Percentiles rank a stretch among this genome's conserved stretches.
Conservation (phyloP, 192 early-diverging fungal genomes). For the Obelidium mucronatum region DNA sequence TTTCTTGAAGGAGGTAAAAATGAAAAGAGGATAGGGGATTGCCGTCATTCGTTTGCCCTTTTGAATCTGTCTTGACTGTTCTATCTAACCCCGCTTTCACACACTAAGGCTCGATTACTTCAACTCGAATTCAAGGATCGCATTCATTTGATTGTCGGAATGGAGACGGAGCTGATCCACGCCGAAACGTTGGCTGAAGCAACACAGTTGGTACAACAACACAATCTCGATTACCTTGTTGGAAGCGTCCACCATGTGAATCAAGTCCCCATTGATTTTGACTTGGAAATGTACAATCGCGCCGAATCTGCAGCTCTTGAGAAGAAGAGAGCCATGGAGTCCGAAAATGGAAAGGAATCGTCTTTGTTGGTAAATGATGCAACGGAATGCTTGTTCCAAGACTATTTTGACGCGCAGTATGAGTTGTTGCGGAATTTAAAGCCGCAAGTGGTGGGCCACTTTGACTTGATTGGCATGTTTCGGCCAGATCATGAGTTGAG, state of each 20-base stretch:
- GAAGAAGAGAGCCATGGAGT: slow-evolving; percentile 5
- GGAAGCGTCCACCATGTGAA: slow-evolving; percentile 93
- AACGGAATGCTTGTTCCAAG: slow-evolving; percentile 63
- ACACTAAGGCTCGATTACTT: slow-evolving; percentile 74
- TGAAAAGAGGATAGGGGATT: not conserved
- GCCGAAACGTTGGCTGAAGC: slow-evolving; percentile 56
- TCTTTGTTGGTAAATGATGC: slow-evolving; percentile 17
- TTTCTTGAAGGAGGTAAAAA: slow-evolving; percentile 63
- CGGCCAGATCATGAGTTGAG: slow-evolving; percentile 50
- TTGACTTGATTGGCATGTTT: slow-evolving; percentile 93
- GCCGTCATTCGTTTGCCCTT: not conserved
- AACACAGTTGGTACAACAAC: slow-evolving; percentile 50
- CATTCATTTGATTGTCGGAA: slow-evolving; percentile 76
- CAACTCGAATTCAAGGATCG: slow-evolving; percentile 63
- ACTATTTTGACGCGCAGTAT: slow-evolving; percentile 92
- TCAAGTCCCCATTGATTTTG: slow-evolving; percentile 86
- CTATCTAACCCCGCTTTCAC: not conserved
- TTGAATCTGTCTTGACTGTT: not conserved
- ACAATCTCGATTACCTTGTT: slow-evolving; percentile 83
- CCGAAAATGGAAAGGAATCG: slow-evolving; percentile 24
- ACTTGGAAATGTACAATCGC: slow-evolving; percentile 60
- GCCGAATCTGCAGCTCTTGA: slow-evolving; percentile 46
- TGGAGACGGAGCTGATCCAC: slow-evolving; percentile 90
- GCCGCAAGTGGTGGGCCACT: slow-evolving; percentile 92
- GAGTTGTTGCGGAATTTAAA: slow-evolving; percentile 73